Conservation (phyloP, 192 early-diverging fungal genomes). For the Kickxella alabastrina region DNA sequence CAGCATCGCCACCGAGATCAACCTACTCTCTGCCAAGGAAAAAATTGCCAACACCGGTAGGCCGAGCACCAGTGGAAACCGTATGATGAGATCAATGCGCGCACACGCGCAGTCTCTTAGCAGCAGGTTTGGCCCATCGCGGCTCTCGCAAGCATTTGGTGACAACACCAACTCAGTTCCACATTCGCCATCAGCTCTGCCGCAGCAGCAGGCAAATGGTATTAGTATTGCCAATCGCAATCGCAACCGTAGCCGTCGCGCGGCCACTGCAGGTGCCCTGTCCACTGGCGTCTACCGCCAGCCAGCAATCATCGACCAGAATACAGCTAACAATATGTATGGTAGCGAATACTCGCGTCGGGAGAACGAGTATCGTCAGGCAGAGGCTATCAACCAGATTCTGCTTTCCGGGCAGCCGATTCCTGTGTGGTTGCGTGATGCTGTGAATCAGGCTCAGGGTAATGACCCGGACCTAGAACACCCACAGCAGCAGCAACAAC, state of each 20-base stretch:
- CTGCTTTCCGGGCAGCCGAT: constrained; percentile 48
- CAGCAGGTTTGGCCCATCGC: constrained; percentile 17
- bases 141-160: constrained; percentile 28
- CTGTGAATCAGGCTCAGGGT: constrained; percentile 31
- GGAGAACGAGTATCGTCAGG: constrained; percentile 49
- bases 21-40: too few relatives aligned
- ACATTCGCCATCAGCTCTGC: not conserved
- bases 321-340: constrained; percentile 22
- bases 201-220: too few relatives aligned
- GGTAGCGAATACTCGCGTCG: constrained; percentile 28
- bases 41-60: too few relatives aligned
- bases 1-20: too few relatives aligned
- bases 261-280: constrained; percentile 6
- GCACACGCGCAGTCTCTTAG: constrained; percentile 43
- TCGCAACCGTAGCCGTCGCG: too few relatives aligned
- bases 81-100: constrained; percentile 29
- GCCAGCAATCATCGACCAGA: constrained; percentile 5
- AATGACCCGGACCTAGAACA: constrained; percentile 2
- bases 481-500: too few relatives aligned
- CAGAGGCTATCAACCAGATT: constrained; percentile 50
- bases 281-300: too few relatives aligned
- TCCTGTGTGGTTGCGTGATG: constrained; percentile 45
- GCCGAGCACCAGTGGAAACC: too few relatives aligned
- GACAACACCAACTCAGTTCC: constrained; percentile 7
- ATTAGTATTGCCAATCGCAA: too few relatives aligned